Percentiles rank a stretch among this genome's conserved stretches.
Evolutionary conservation across 495 filamentous ascomycete genomes (phyloP).

Genomic region (Penicillium egyptiacum): DNA sequence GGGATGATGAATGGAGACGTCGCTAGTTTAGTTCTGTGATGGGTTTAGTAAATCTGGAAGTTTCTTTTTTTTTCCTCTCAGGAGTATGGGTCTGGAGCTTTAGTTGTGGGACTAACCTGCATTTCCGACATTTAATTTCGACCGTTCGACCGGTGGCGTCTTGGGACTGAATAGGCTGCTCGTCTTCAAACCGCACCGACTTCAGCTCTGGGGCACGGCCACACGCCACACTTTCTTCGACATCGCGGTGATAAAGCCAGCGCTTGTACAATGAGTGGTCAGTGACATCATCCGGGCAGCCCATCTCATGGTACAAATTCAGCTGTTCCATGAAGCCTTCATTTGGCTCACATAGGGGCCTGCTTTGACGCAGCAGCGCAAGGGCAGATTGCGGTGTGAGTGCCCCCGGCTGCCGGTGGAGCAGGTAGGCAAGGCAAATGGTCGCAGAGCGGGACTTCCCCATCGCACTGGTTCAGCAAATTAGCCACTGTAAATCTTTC

Average conservation of each 20-base stretch:
- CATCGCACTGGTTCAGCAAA: slow-evolving; percentile 70
- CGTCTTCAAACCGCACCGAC: slow-evolving; percentile 82
- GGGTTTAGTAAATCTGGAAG: background rate
- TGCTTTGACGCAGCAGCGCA: slow-evolving; percentile 58
- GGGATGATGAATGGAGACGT: slow-evolving; percentile 60
- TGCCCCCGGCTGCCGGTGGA: slow-evolving; percentile 56
- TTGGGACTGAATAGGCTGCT: slow-evolving; percentile 43
- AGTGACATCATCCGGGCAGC: slow-evolving; percentile 68
- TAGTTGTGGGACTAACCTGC: slow-evolving; percentile 45
- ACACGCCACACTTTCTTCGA: slow-evolving; percentile 68
- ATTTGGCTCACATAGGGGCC: slow-evolving; percentile 81
- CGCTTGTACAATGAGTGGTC: slow-evolving; percentile 74
- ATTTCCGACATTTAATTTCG: slow-evolving; percentile 65
- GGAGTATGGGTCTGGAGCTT: slow-evolving; percentile 3
- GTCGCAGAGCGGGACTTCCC: slow-evolving; percentile 91
- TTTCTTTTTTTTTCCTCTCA: background rate
- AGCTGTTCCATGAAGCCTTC: slow-evolving; percentile 86
- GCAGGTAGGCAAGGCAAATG: slow-evolving; percentile 79
- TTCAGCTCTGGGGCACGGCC: slow-evolving; percentile 71
- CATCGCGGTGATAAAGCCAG: slow-evolving; percentile 80
- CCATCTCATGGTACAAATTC: slow-evolving; percentile 81
- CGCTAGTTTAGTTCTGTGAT: slow-evolving; percentile 58
- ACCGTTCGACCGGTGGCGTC: slow-evolving; percentile 29
- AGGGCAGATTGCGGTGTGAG: slow-evolving; percentile 62
- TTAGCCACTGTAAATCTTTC: slow-evolving; percentile 24